Evolutionary conservation across 1,139 yeast species (phyloP), one percentile per base, ranked within the genome.

Genomic region (Trichomonascaceae sp.): DNA sequence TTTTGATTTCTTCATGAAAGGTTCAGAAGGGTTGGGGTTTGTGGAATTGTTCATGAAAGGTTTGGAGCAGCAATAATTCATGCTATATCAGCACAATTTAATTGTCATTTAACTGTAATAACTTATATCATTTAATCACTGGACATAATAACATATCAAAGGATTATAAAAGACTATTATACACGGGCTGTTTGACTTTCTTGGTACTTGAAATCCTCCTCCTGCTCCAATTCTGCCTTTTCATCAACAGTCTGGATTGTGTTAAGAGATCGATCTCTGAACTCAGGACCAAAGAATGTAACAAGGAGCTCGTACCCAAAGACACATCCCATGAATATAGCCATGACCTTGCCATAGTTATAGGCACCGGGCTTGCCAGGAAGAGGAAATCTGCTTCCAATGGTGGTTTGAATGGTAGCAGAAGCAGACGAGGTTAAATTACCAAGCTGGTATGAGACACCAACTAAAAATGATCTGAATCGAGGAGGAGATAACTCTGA

Each of bases 41-140:
- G 96, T 87, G 39, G 96, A 87, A 46, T 95, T 95, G 2, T 85
- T 95, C 83, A 86, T 95, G 8, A 91, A 86, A 66, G 85, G 86
- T 78, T 80, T 88, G 52, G 96, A 87, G 66, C 87, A 84, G 50
- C 67, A 63, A 30, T 65, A 63, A 45, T 58, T 55, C 56, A 57
- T 55, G 55, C 60, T 56, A 43, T 54, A 53, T 49, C 32, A 58
- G 60, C 19, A 49, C 55, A 52, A 32, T 18, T 9, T 20, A 2
- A 10, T 19, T 45, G 8, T 45, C 41, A 19, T 41, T 27, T 7
- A n/a, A 51, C 27, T 5, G 7, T 27, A n/a, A 48, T 15, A 18
- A 15, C 15, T 13, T 36, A 2, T 27, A 7, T 8, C 13, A 39
- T 39, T 17, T 39, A 39, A 39, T 24, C 38, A 43, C 24, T 17